Conservation (phyloP, 176 grass and related monocot species). For the Juncus inflexus region DNA sequence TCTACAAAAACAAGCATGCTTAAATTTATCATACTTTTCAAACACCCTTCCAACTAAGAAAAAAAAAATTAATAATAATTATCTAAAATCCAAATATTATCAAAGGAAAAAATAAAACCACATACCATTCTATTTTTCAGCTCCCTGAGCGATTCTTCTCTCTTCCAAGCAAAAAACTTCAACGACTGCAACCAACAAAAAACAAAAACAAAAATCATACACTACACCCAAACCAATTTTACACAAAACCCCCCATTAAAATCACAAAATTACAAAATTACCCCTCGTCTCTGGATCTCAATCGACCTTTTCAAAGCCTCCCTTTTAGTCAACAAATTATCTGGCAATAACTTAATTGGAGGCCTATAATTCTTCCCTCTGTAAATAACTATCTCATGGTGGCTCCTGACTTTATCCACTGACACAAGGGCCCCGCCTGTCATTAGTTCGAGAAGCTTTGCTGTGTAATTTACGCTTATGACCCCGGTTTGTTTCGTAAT, state of each 20-base stretch:
- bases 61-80: neutral
- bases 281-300: slow-evolving; percentile 74
- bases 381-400: slow-evolving; percentile 81
- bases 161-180: slow-evolving; percentile 59
- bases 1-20: slow-evolving; percentile 14
- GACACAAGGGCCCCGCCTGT: slow-evolving; percentile 61
- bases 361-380: slow-evolving; percentile 74
- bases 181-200: slow-evolving; percentile 49
- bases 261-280: slow-evolving; percentile 24
- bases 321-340: slow-evolving; percentile 69
- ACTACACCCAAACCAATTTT: neutral
- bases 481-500: slow-evolving; percentile 59
- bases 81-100: neutral
- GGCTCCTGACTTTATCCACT: slow-evolving; percentile 58
- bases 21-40: slow-evolving; percentile 3
- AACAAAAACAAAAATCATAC: slow-evolving; percentile 5
- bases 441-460: slow-evolving; percentile 63
- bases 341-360: slow-evolving; percentile 43
- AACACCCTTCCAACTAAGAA: neutral
- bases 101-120: neutral
- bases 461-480: slow-evolving; percentile 53
- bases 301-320: slow-evolving; percentile 77
- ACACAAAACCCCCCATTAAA: neutral
- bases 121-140: slow-evolving; percentile 63
- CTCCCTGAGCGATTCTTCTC: slow-evolving; percentile 47